These are phyloP conservation scores for Botrytis elliptica DNA, from an alignment of 2,329 filamentous ascomycete genomes.

Conservation along the genomic window DNA sequence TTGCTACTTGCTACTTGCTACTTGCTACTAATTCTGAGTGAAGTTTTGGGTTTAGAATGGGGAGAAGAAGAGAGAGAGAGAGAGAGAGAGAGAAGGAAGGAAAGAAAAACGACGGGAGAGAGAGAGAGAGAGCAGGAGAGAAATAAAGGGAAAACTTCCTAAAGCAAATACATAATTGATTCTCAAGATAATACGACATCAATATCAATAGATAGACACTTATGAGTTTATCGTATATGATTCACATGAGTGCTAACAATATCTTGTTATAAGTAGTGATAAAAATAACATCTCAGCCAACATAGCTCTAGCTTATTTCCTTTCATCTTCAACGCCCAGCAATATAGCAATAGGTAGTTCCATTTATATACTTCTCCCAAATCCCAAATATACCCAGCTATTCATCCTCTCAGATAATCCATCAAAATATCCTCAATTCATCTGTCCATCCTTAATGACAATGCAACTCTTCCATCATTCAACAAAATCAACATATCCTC, in stretches of 20 bases:
- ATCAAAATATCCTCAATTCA: neutral
- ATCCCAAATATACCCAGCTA: neutral
- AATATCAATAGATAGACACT: neutral
- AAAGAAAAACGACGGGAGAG: no score
- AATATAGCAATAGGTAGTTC: neutral
- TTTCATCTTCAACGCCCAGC: neutral
- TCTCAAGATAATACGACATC: neutral
- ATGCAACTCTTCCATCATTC: neutral
- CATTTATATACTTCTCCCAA: neutral
- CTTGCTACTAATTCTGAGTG: neutral
- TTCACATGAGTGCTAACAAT: neutral
- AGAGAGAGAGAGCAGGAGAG: neutral
- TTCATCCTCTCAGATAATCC: neutral
- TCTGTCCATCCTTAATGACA: neutral
- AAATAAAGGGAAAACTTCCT: neutral
- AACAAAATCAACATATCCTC: slow-evolving; percentile 39
- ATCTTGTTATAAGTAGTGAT: neutral
- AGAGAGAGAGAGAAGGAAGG: no score
- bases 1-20: neutral
- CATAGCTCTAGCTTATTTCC: neutral
- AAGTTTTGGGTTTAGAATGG: neutral
- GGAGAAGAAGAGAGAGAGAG: neutral
- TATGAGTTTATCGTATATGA: neutral
- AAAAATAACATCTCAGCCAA: neutral
- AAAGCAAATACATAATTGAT: neutral